Evolutionary conservation across 768 basidiomycete species (phyloP), one percentile per base, ranked within the genome.

Genomic region (Lentinula lateritia): DNA sequence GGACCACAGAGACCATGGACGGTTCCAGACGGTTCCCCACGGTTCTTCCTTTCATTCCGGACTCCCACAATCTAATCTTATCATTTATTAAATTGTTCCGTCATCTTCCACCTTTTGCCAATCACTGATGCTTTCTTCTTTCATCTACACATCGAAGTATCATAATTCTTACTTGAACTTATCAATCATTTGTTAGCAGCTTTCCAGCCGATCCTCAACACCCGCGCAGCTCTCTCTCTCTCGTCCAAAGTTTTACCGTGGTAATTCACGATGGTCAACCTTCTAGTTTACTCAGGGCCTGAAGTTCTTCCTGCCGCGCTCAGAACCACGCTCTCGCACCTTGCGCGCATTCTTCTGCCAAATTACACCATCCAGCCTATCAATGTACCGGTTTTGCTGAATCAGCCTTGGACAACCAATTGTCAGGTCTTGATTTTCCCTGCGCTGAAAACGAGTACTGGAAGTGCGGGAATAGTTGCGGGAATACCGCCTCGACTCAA

Each of bases 371-470:
- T 96, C 46, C 91, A 92, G 62, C 72, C 84, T 15, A 78, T 94
- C 55, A 76, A 85, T 0, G 78, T 80, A 10, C 74, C 82, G 43
- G 70, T 81, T 2, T 74, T 98, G 5, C 73, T 78, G 1, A 75
- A 79, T 0, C 87, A 88, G 50, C 94, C 95, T 18, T 98, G 95
- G 95, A 71, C 83, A 41, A 68, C 76, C 6, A 80, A 82, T 9
- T 95, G 93, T 69, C 87, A 88, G 2, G 77, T 96, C 1, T 82
- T 98, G 16, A 88, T 95, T 54, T 75, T 96, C 61, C 85, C 91
- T n/a, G 59, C 32, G 18, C 39, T 60, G 16, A 52, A 39, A 36
- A 15, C 18, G 9, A 13, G 1, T n/a, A 32, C n/a, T 15, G 41
- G 42, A 13, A 34, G 28, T 43, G 42, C 36, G 1, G 45, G 45